A percentile compares a stretch with the other conserved stretches of the same genome.
Evolutionary conservation across 768 basidiomycete genomes (phyloP).

Genomic region (Amyloporia xantha): DNA sequence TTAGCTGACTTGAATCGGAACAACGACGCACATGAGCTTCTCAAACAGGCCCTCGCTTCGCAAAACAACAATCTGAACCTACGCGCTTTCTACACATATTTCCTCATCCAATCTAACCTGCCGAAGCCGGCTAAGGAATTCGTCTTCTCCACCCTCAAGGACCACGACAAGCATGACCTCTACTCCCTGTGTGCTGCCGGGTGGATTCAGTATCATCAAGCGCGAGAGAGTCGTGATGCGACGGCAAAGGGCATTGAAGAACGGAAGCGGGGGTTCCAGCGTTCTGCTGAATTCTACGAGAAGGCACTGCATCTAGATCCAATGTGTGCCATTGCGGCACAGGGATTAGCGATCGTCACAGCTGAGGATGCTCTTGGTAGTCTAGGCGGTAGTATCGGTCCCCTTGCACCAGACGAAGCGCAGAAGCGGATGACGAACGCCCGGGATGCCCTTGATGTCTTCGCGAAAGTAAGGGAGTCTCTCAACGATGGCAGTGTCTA

Average conservation of each 20-base stretch:
- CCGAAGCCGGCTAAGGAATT: conserved; percentile 78
- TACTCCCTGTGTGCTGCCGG: conserved; percentile 90
- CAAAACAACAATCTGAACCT: conserved; percentile 77
- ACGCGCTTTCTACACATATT: conserved; percentile 90
- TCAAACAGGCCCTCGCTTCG: conserved; percentile 84
- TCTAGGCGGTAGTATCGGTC: conserved; percentile 42
- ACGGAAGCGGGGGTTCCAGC: conserved; percentile 67
- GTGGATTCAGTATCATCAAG: conserved; percentile 79
- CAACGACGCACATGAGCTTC: conserved; percentile 78
- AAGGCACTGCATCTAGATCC: conserved; percentile 84
- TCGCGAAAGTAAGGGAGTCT: conserved; percentile 87
- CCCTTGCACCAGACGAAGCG: conserved; percentile 49
- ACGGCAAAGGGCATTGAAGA: conserved; percentile 54
- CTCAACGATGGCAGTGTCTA: conserved; percentile 81
- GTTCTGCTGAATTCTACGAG: conserved; percentile 88
- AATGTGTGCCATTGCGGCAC: conserved; percentile 86
- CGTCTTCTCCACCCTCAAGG: conserved; percentile 82
- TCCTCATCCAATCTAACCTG: conserved; percentile 75
- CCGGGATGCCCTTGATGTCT: conserved; percentile 82
- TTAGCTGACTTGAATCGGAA: conserved; percentile 59
- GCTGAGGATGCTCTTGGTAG: conserved; percentile 86
- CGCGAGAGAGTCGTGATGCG: conserved; percentile 75
- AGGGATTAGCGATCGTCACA: conserved; percentile 89
- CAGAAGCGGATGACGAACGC: conserved; percentile 65
- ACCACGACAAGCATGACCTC: conserved; percentile 80